Evolutionary conservation across 331 rosid genomes (phyloP), one percentile per base, ranked within the genome.

Genomic region (Rhamnella rubrinervis): DNA sequence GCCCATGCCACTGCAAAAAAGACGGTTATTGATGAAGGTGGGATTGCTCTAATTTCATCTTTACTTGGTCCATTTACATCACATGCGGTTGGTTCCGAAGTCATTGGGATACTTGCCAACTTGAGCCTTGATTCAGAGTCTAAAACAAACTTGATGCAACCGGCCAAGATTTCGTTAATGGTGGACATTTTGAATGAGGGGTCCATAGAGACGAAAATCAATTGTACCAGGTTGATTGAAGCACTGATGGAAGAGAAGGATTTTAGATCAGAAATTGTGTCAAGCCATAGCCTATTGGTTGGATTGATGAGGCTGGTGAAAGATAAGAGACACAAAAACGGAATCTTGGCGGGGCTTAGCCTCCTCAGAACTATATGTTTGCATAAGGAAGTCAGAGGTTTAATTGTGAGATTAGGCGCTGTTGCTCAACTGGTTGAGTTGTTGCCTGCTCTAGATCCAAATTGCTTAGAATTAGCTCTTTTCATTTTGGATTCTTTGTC

Each of bases 161-260:
- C 97, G 35, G 92, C 93, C 0, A 92, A 87, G 75, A 72, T 92
- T 82, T 92, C 97, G 1, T 72, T 92, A 58, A 79, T 92, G 81
- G 90, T 88, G 51, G 97, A 92, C 21, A 92, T 89, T 73, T 76
- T 92, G 84, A 92, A 92, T 25, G 96, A 92, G 78, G 97, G 97
- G 50, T 92, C 93, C 14, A 68, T 83, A 10, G 96, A 85, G 77
- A 89, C 97, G 2, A 92, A 92, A 69, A 85, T 88, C 77, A 89
- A 85, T 70, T 92, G 93, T 75, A 85, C 96, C 5, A 69, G 77
- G 35, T 70, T 92, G 82, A 87, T 92, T 37, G 86, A 80, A 59
- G 77, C 79, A 0, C 53, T 92, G 31, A 83, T 92, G 46, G 91
- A 86, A 8, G 96, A 83, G 40, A 81, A 86, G 35, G 92, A 84